Base-by-base conservation (phyloP, 75 land plant species). In the Picea sitchensis region DNA sequence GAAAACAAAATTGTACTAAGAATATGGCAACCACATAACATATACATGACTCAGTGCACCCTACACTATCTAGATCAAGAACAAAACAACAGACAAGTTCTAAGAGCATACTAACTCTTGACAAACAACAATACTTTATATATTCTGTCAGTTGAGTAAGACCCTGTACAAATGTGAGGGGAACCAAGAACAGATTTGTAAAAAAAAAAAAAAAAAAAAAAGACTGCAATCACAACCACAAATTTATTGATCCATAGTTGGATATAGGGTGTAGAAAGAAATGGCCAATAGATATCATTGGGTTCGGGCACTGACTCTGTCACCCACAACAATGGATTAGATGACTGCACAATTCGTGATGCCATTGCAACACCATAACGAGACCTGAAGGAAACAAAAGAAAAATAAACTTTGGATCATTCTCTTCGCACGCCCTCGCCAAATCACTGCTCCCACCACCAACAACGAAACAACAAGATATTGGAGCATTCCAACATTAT, bases 231-330 rank as follows among this genome's bases (percentile, higher is more conserved):
- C 79, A 88, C 32, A 36, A 91, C 89, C 26, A 83, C 78, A 56
- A 94, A 56, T 72, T 82, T 88, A 54, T 77, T 78, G 57, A 96
- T 80, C 92, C 94, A 87, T 79, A 73, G 81, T 31, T 79, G 82
- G 21, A 80, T 0, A 72, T 80, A 91, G 36, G 91, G 80, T 65
- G 91, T 82, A 51, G 87, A 80, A 77, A 94, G 84, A 78, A 89
- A 92, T 38, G 88, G 75, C 99, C 99, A 96, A 75, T 92, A 85
- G 18, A 96, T 90, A 90, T 96, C 97, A n/a, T 88, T 77, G 21
- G 99, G 99, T 78, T 94, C 93, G 60, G 99, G 99, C 77, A 93
- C 97, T 87, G 75, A 80, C 47, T 92, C 95, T 56, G 97, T 86
- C 0, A 94, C 87, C 96, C 96, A 96, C 41, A 87, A 69, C 64